These are phyloP conservation scores for Neonectria hederae DNA, from an alignment of 2,329 filamentous ascomycete species.

Conservation along the genomic window DNA sequence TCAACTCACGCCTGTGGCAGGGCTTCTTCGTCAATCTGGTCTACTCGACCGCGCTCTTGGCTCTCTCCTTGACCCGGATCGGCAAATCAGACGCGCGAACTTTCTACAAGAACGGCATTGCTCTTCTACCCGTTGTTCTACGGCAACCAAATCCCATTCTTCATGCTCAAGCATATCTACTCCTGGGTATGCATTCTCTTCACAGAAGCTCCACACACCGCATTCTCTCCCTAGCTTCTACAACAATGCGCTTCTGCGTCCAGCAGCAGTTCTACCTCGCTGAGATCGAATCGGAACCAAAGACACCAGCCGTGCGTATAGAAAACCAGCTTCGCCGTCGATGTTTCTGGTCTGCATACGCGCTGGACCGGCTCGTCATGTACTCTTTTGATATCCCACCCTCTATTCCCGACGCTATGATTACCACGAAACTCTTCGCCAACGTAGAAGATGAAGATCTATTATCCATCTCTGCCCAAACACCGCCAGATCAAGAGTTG, in stretches of 20 bases:
- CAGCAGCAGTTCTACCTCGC: slow-evolving; percentile 41
- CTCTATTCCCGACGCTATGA: slow-evolving; percentile 41
- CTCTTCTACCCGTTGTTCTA: slow-evolving; percentile 22
- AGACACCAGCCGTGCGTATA: neutral
- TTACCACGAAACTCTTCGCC: slow-evolving; percentile 38
- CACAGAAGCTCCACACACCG: slow-evolving; percentile 41
- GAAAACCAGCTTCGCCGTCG: slow-evolving; percentile 40
- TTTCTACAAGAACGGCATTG: slow-evolving; percentile 35
- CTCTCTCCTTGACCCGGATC: slow-evolving; percentile 27
- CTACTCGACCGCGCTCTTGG: slow-evolving; percentile 34
- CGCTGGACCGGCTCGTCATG: slow-evolving; percentile 41
- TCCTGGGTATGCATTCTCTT: slow-evolving; percentile 42
- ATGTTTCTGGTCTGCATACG: slow-evolving; percentile 46
- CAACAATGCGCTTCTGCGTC: slow-evolving; percentile 42
- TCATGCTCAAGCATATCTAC: slow-evolving; percentile 29
- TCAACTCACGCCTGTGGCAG: slow-evolving; percentile 29
- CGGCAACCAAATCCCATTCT: slow-evolving; percentile 32
- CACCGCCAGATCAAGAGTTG: slow-evolving; percentile 21
- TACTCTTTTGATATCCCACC: slow-evolving; percentile 40
- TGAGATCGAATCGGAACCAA: slow-evolving; percentile 31
- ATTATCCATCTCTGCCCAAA: slow-evolving; percentile 13
- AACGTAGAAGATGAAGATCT: slow-evolving; percentile 43
- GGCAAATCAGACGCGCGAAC: slow-evolving; percentile 26
- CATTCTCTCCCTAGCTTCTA: slow-evolving; percentile 41
- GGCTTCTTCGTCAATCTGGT: slow-evolving; percentile 44